Base-by-base conservation (phyloP, 192 early-diverging fungal genomes). In the Geranomyces michiganensis region DNA sequence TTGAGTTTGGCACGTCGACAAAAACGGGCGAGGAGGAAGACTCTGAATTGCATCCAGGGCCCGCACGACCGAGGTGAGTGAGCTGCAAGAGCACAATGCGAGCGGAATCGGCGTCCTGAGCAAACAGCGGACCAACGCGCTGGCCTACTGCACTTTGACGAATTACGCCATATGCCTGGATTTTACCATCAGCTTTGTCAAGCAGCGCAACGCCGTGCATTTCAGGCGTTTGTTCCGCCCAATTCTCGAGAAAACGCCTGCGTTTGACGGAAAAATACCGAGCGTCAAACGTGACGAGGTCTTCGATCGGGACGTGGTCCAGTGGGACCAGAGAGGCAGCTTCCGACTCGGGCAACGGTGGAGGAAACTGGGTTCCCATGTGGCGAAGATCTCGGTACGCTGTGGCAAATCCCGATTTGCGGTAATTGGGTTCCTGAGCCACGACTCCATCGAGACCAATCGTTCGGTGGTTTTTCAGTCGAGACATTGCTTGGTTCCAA, bases 51-150 rank as follows among this genome's bases (percentile, higher is more conserved):
- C 26, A 24, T 58, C 56, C 14, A 9, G 24, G 15, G 21, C 30
- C 58, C 1, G 17, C 21, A 30, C 31, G 21, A 33, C 58, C 29
- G n/a, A n/a, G n/a, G n/a, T n/a, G n/a, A n/a, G n/a, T n/a, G n/a
- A 60, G 58, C 5, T 8, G 29, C 29, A 60, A 4, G 21, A 60
- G 58, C 15, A 60, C 29, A 29, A 29, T 32, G 15, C 31, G 22
- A 8, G 58, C 58, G 27, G 31, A 19, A 19, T 27, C 5, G 6
- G 17, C 6, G 58, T 32, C 29, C 7, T 60, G 21, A 60, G 58
- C 58, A 33, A 60, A 60, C 2, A 60, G 31, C 26, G 58, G 58
- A 17, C 58, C 58, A 29, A 60, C 29, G 58, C 58, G 58, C 5
- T 32, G 30, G 8, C 58, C 58, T 29, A 29, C 30, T 19, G 17